phyloP scores from a whole-genome alignment of 306 rosid species.

The Trifolium pratense region DNA sequence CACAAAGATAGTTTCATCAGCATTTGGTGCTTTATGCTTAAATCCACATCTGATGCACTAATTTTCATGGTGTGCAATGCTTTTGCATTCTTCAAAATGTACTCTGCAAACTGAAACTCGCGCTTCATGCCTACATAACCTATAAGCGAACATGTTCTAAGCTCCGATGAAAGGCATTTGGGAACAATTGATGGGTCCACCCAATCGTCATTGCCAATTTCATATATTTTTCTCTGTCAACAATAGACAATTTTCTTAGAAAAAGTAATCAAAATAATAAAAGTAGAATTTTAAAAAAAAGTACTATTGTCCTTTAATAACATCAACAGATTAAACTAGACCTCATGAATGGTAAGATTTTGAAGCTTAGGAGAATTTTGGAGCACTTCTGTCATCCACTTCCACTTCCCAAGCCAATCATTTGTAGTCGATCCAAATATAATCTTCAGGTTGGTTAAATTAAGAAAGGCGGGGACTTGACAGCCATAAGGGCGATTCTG shows the following conservation, averaged over 20 bases:
- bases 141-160: background rate
- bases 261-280: background rate
- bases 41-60: background rate
- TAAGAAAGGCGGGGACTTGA: background rate
- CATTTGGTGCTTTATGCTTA: no score
- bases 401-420: background rate
- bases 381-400: background rate
- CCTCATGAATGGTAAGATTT: background rate
- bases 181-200: background rate
- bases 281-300: background rate
- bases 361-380: background rate
- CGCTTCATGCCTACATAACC: background rate
- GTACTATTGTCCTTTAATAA: background rate
- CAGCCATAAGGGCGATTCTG: background rate
- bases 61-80: background rate
- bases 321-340: background rate
- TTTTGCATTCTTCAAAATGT: background rate
- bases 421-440: background rate
- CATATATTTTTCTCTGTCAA: background rate
- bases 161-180: background rate
- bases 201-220: background rate
- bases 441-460: background rate
- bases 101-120: background rate
- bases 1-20: no score
- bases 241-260: background rate